These are phyloP conservation scores for Lophium mytilinum DNA, from an alignment of 495 filamentous ascomycete genomes.

Conservation along the genomic window DNA sequence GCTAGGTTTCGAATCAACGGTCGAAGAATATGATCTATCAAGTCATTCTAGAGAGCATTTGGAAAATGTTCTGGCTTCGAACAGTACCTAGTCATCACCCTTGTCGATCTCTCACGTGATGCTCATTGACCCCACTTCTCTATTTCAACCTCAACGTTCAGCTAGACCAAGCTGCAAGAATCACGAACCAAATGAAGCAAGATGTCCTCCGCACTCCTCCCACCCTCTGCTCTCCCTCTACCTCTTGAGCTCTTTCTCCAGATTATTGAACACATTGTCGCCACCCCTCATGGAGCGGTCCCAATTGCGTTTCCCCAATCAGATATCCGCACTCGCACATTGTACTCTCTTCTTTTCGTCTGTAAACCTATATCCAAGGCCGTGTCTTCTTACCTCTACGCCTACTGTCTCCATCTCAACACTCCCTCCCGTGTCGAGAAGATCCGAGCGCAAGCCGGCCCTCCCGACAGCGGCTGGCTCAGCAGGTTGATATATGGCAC, in stretches of 20 bases:
- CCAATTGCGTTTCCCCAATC: conserved; percentile 14
- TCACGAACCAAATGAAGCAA: neutral
- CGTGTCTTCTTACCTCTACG: conserved; percentile 15
- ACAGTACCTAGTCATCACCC: too few relatives aligned
- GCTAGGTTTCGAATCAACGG: too few relatives aligned
- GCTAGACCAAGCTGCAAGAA: neutral
- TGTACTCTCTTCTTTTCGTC: conserved; percentile 10
- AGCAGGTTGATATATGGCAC: neutral
- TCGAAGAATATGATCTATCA: too few relatives aligned
- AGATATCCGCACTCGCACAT: conserved; percentile 5
- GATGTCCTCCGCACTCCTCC: neutral
- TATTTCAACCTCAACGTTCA: too few relatives aligned
- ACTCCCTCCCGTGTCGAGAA: conserved; percentile 8
- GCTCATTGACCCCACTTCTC: too few relatives aligned
- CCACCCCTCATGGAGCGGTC: neutral
- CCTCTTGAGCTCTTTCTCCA: conserved; percentile 16
- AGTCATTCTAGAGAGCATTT: too few relatives aligned
- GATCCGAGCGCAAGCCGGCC: neutral
- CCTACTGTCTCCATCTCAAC: conserved; percentile 14
- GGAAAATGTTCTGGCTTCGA: too few relatives aligned
- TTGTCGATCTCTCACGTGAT: too few relatives aligned
- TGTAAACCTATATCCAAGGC: neutral
- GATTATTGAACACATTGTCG: conserved; percentile 14
- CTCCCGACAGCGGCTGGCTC: conserved; percentile 1
- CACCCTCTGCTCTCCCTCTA: neutral